A percentile compares a stretch with the other conserved stretches of the same genome.
Evolutionary conservation across 345 rosid species (phyloP).

Genomic region (Anacardium occidentale): DNA sequence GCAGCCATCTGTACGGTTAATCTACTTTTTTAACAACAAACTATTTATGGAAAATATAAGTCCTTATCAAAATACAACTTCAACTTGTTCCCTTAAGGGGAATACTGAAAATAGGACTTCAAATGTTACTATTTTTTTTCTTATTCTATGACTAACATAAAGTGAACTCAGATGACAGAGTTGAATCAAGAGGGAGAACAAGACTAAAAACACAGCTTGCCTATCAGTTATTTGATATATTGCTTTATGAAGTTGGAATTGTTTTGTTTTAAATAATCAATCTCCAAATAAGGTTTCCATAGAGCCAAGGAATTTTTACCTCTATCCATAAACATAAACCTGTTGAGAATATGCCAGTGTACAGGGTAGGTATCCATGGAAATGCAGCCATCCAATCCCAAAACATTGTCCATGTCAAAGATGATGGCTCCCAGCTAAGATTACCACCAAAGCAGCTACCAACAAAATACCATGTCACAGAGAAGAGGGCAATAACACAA

Average conservation of each 20-base stretch:
- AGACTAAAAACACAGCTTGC: background rate
- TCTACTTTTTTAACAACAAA: background rate
- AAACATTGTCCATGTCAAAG: conserved; percentile 47
- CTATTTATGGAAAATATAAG: background rate
- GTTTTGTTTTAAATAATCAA: background rate
- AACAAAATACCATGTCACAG: conserved; percentile 46
- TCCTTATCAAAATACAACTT: background rate
- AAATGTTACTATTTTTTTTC: background rate
- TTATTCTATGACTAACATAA: background rate
- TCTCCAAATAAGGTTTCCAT: background rate
- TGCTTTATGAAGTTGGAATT: background rate
- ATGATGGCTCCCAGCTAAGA: conserved; percentile 30
- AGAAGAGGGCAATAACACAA: conserved; percentile 45
- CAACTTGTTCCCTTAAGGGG: background rate
- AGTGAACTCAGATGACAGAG: background rate
- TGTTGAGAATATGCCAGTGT: conserved; percentile 56
- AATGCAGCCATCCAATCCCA: conserved; percentile 52
- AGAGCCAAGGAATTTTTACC: conserved; percentile 28
- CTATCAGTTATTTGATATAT: background rate
- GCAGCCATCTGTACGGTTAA: conserved; percentile 47
- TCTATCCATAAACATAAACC: conserved; percentile 62
- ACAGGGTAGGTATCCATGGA: conserved; percentile 69
- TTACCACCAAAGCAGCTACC: conserved; percentile 35
- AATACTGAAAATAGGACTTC: background rate
- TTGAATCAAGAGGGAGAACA: background rate